Evolutionary conservation across 139 green algal species (phyloP), one percentile per base, ranked within the genome.

Genomic region (Chlorella sorokiniana): DNA sequence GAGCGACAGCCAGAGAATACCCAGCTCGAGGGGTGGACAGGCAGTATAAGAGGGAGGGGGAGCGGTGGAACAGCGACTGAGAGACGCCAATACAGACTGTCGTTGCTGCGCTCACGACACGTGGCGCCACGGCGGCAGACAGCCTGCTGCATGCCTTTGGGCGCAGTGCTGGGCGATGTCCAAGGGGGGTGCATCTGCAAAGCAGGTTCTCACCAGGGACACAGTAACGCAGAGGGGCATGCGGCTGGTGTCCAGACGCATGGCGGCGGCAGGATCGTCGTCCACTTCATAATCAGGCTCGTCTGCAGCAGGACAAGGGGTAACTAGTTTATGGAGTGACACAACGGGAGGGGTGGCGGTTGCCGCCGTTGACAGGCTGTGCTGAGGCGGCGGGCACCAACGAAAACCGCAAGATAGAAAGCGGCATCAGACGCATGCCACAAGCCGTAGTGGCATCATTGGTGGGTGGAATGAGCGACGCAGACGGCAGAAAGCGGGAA

Each of bases 241-340:
- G 23, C 74, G 63, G 5, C 29, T 41, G 22, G 86, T 78, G 77
- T 94, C 87, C 44, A 95, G 78, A 1, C 67, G 79, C 56, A 63
- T 84, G 33, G 81, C 76, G 5, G 79, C 79, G 23, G 78, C 74
- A 4, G 84, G 84, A 75, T 94, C 91, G 48, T 94, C 91, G 65
- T 94, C 90, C 18, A 95, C 79, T 79, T 97, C 91, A 41, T 95
- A 84, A 62, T 96, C 93, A 48, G 90, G 86, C 80, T 93, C 85
- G 25, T 88, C 84, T 41, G 72, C 87, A 40, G 62, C 35, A 45
- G 23, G 27, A 3, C 31, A 44, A 48, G 5, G 1, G 3, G 23
- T 14, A 41, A 4, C 64, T 27, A 27, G 25, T 14, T 33, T 9
- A 23, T 23, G 25, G 56, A 33, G 56, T 7, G 2, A 35, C 1